These are phyloP conservation scores for Eimeria zaria DNA, from an alignment of 169 alveolate species.

Conservation along the genomic window DNA sequence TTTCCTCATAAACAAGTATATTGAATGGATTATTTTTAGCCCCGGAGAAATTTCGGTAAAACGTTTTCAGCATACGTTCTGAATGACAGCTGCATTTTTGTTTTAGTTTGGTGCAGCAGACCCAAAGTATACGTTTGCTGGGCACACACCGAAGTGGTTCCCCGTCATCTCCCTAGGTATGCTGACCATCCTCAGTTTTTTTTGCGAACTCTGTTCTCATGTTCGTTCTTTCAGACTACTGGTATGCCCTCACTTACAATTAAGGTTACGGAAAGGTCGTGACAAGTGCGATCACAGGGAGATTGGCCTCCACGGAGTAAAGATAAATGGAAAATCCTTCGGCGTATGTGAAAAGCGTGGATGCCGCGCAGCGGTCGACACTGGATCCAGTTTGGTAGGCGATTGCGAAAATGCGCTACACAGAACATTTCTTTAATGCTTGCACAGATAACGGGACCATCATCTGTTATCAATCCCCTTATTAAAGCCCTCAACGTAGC, in stretches of 20 bases:
- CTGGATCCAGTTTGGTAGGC: conserved; percentile 94
- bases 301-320: conserved; percentile 91
- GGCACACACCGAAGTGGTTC: conserved; percentile 94
- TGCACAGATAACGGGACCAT: conserved; percentile 93
- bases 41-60: conserved; percentile 86
- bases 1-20: conserved; percentile 12
- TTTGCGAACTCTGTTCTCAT: background rate
- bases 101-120: conserved; percentile 94
- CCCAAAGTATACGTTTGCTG: conserved; percentile 91
- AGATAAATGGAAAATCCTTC: conserved; percentile 89
- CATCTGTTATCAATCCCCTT: conserved; percentile 90
- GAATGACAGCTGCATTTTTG: conserved; percentile 72
- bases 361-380: conserved; percentile 96
- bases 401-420: background rate
- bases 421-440: background rate
- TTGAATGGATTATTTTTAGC: conserved; percentile 57
- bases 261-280: background rate
- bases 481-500: conserved; percentile 88
- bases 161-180: conserved; percentile 93
- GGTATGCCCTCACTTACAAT: background rate
- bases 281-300: conserved; percentile 91
- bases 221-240: conserved; percentile 45
- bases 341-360: conserved; percentile 87
- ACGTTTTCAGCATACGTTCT: background rate
- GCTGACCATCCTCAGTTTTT: conserved; percentile 27